These are phyloP conservation scores for Penicilliopsis zonata DNA, from an alignment of 495 filamentous ascomycete species.

Conservation along the genomic window DNA sequence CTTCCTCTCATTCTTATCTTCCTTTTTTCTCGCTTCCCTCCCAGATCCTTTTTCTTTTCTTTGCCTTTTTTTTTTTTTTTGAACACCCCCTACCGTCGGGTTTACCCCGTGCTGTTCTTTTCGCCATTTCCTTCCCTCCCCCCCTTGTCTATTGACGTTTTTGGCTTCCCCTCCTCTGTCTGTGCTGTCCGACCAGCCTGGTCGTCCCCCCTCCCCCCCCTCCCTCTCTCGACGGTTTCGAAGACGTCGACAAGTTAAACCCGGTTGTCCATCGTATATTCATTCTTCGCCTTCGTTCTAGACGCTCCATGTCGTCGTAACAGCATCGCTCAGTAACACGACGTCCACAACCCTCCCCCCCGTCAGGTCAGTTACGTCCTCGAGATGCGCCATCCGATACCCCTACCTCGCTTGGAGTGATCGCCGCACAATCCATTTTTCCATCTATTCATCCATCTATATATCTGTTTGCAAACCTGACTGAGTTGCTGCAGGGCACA, in stretches of 20 bases:
- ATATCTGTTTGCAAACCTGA: constrained; percentile 16
- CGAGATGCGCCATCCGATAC: too few relatives aligned
- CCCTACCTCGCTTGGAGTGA: too few relatives aligned
- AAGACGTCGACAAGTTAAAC: too few relatives aligned
- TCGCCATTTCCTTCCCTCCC: too few relatives aligned
- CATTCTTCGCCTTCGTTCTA: constrained; percentile 4
- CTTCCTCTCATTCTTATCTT: constrained; percentile 1
- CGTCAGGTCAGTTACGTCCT: constrained; percentile 19
- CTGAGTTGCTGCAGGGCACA: constrained; percentile 23
- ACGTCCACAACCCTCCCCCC: too few relatives aligned
- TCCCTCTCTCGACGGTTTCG: too few relatives aligned
- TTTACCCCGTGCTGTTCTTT: constrained; percentile 3
- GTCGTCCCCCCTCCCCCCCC: too few relatives aligned
- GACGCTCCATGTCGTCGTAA: constrained; percentile 34
- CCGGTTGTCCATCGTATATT: constrained; percentile 5
- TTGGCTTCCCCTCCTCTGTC: too few relatives aligned
- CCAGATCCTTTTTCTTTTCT: constrained; percentile 3
- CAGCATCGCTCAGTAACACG: constrained; percentile 23
- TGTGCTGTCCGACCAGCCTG: too few relatives aligned
- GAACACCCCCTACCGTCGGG: background rate
- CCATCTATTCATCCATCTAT: too few relatives aligned
- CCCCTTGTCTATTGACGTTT: too few relatives aligned
- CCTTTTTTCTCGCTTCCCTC: constrained; percentile 1
- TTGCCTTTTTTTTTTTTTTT: constrained; percentile 1
- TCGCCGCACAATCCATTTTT: too few relatives aligned